Conservation (phyloP, 495 filamentous ascomycete genomes). For the Penicillium atrosanguineum region DNA sequence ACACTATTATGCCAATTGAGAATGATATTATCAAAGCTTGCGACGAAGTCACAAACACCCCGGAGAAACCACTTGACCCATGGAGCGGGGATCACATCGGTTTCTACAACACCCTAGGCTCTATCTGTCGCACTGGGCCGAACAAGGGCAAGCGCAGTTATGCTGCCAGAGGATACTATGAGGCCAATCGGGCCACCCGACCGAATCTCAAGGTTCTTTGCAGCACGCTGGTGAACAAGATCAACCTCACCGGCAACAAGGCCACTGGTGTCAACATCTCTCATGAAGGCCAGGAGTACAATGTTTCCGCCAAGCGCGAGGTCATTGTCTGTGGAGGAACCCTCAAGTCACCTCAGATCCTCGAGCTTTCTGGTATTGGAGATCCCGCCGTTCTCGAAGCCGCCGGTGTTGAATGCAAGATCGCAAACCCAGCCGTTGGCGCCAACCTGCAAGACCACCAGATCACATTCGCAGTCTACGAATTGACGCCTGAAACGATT, state of each 20-base stretch:
- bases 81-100: conserved; percentile 38
- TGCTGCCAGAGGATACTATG: conserved; percentile 39
- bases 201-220: conserved; percentile 32
- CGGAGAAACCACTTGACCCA: conserved; percentile 23
- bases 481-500: conserved; percentile 32
- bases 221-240: conserved; percentile 26
- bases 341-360: conserved; percentile 51
- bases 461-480: conserved; percentile 11
- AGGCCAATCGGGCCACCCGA: conserved; percentile 9
- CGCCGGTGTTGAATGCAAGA: conserved; percentile 33
- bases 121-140: conserved; percentile 37
- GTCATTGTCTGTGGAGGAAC: conserved; percentile 54
- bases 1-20: conserved; percentile 22
- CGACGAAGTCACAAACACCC: conserved; percentile 12
- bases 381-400: conserved; percentile 21
- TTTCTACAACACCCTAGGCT: conserved; percentile 31
- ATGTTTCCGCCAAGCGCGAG: conserved; percentile 48
- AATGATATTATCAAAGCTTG: conserved; percentile 27
- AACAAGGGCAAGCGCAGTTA: conserved; percentile 51
- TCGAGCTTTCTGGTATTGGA: conserved; percentile 60
- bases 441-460: conserved; percentile 49
- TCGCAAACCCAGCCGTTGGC: conserved; percentile 42
- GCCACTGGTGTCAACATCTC: conserved; percentile 38
- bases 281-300: conserved; percentile 30
- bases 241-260: conserved; percentile 19